phyloP scores from a whole-genome alignment of 345 rosid species.

The Theobroma cacao region DNA sequence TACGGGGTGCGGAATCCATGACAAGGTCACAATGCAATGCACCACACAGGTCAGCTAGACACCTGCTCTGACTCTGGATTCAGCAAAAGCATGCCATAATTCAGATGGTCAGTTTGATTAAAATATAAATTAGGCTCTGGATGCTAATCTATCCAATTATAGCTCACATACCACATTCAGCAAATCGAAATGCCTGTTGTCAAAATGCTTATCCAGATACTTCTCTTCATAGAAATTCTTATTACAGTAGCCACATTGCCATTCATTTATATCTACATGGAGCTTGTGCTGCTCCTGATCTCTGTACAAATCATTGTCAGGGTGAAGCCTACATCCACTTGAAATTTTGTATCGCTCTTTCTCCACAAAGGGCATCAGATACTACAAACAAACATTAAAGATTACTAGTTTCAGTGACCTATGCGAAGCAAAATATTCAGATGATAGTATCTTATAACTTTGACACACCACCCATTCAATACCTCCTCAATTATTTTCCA shows the following conservation, averaged over 20 bases:
- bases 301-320: conserved; percentile 71
- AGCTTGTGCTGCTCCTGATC: conserved; percentile 91
- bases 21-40: conserved; percentile 72
- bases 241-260: conserved; percentile 92
- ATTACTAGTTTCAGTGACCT: neutral
- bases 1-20: conserved; percentile 35
- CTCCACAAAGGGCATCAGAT: conserved; percentile 86
- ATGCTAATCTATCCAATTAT: neutral
- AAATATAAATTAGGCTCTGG: neutral
- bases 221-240: conserved; percentile 84
- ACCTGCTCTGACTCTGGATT: conserved; percentile 61
- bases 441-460: neutral
- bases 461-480: neutral
- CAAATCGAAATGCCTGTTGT: conserved; percentile 68
- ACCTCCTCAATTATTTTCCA: conserved; percentile 64
- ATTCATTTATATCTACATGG: conserved; percentile 72
- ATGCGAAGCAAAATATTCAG: neutral
- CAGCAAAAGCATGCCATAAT: conserved; percentile 24
- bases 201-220: conserved; percentile 82
- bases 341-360: conserved; percentile 54
- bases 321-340: conserved; percentile 78
- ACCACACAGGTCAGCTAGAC: conserved; percentile 76
- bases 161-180: conserved; percentile 66
- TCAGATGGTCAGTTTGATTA: conserved; percentile 7
- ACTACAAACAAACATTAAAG: conserved; percentile 40